Evolutionary conservation across 352 stramenopile species (phyloP).

Genomic region (Globisporangium ultimum): DNA sequence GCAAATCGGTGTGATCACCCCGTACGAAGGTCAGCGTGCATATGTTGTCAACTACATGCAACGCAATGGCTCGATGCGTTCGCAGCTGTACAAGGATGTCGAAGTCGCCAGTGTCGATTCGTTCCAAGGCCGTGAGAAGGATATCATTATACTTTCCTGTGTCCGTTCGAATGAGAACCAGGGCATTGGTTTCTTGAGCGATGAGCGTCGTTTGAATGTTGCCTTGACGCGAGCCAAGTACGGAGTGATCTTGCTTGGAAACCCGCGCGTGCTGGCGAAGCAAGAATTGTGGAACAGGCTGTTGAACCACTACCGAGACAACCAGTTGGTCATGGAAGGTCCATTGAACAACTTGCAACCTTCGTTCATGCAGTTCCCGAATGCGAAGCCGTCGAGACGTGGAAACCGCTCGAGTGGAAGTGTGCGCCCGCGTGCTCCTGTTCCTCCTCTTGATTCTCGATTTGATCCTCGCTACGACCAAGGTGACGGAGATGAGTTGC

Average conservation of each 20-base stretch:
- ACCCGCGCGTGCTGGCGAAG: slow-evolving; percentile 96
- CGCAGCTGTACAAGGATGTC: slow-evolving; percentile 96
- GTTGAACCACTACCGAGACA: slow-evolving; percentile 97
- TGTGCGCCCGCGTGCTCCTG: slow-evolving; percentile 43
- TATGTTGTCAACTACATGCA: slow-evolving; percentile 99
- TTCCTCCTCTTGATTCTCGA: slow-evolving; percentile 77
- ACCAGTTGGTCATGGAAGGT: slow-evolving; percentile 94
- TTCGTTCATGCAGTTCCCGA: slow-evolving; percentile 97
- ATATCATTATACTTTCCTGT: slow-evolving; percentile 98
- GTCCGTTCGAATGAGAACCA: slow-evolving; percentile 99
- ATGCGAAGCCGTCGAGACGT: slow-evolving; percentile 38
- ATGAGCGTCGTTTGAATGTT: slow-evolving; percentile 98
- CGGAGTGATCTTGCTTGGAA: slow-evolving; percentile 97
- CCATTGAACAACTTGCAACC: slow-evolving; percentile 96
- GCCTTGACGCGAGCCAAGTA: slow-evolving; percentile 98
- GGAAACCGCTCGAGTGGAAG: slow-evolving; percentile 26
- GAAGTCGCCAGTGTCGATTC: slow-evolving; percentile 99
- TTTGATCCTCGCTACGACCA: slow-evolving; percentile 86
- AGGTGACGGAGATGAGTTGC: slow-evolving; percentile 8
- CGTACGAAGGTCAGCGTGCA: slow-evolving; percentile 97
- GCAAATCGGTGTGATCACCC: slow-evolving; percentile 97
- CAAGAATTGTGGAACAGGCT: slow-evolving; percentile 96
- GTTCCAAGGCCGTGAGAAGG: slow-evolving; percentile 99
- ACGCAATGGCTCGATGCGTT: slow-evolving; percentile 91
- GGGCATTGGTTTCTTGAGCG: slow-evolving; percentile 98